phyloP scores from a whole-genome alignment of 176 grass and related monocot species.

The Pontederia paniculata region DNA sequence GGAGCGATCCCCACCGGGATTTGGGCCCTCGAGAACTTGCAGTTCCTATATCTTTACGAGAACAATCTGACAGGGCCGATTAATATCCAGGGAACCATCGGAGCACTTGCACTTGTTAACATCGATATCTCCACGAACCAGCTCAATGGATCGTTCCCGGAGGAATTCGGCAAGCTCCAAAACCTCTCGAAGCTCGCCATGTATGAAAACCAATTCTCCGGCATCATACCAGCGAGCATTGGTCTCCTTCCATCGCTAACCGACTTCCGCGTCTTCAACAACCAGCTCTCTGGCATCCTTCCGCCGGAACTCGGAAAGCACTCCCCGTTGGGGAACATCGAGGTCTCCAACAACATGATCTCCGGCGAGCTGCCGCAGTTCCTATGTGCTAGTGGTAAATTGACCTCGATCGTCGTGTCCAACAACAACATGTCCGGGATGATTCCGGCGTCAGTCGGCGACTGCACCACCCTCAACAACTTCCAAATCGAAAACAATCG shows the following conservation, averaged over 20 bases:
- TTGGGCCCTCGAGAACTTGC: conserved; percentile 47
- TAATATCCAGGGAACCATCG: conserved; percentile 16
- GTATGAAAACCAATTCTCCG: conserved; percentile 38
- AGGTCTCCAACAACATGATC: conserved; percentile 32
- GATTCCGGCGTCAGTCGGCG: conserved; percentile 43
- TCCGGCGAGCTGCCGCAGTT: conserved; percentile 39
- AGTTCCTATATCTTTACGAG: not conserved
- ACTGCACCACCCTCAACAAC: conserved; percentile 22
- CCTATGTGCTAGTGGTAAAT: conserved; percentile 24
- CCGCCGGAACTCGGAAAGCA: conserved; percentile 52
- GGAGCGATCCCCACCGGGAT: conserved; percentile 45
- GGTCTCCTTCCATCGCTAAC: conserved; percentile 25
- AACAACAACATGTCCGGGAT: conserved; percentile 43
- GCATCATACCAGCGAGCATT: conserved; percentile 58
- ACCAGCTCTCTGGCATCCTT: conserved; percentile 41
- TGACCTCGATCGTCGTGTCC: conserved; percentile 5
- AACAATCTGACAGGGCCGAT: conserved; percentile 34
- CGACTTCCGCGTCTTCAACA: conserved; percentile 17
- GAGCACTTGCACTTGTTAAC: not conserved
- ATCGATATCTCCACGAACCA: conserved; percentile 43
- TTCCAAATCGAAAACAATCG: conserved; percentile 27
- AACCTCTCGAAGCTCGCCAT: conserved; percentile 21
- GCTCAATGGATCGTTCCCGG: conserved; percentile 46
- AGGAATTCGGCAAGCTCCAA: conserved; percentile 31
- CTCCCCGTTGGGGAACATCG: conserved; percentile 16